These are phyloP conservation scores for Brettanomyces bruxellensis DNA, from an alignment of 805 yeast genomes.

Conservation along the genomic window DNA sequence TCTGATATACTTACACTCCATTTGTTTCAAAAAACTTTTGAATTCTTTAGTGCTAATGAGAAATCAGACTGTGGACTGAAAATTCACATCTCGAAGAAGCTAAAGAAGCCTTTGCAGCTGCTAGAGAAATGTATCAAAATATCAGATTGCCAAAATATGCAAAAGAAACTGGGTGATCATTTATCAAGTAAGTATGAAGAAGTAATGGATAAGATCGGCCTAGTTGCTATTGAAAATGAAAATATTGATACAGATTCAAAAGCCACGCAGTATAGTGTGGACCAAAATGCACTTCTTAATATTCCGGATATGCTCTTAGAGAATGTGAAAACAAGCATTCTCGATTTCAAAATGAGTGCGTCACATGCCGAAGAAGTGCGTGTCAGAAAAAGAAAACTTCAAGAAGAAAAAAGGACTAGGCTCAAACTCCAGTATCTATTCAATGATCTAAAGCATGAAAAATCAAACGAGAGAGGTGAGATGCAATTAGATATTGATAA, in stretches of 20 bases:
- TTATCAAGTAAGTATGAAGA: neutral
- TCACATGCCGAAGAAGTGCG: conserved; percentile 42
- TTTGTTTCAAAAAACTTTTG: conserved; percentile 11
- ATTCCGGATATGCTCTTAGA: conserved; percentile 47
- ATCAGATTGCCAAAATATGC: too few species aligned
- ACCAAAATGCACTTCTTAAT: conserved; percentile 46
- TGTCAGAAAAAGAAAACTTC: conserved; percentile 36
- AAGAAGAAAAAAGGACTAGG: conserved; percentile 42
- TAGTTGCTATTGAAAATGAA: conserved; percentile 7
- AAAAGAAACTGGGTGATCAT: too few species aligned
- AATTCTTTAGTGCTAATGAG: conserved; percentile 2
- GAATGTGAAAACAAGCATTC: conserved; percentile 41
- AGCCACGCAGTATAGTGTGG: conserved; percentile 35
- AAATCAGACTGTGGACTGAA: too few species aligned
- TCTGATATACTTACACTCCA: conserved; percentile 19
- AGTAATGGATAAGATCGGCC: neutral
- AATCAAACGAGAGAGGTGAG: conserved; percentile 5
- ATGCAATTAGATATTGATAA: too few species aligned
- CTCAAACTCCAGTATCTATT: conserved; percentile 36
- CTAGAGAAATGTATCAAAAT: too few species aligned
- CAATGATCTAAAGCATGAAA: conserved; percentile 15
- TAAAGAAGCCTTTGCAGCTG: too few species aligned
- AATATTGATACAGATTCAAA: conserved; percentile 4
- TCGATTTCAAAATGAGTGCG: conserved; percentile 48
- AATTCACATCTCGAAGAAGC: too few species aligned